phyloP scores from a whole-genome alignment of 768 basidiomycete species.

The Suillus cothurnatus region DNA sequence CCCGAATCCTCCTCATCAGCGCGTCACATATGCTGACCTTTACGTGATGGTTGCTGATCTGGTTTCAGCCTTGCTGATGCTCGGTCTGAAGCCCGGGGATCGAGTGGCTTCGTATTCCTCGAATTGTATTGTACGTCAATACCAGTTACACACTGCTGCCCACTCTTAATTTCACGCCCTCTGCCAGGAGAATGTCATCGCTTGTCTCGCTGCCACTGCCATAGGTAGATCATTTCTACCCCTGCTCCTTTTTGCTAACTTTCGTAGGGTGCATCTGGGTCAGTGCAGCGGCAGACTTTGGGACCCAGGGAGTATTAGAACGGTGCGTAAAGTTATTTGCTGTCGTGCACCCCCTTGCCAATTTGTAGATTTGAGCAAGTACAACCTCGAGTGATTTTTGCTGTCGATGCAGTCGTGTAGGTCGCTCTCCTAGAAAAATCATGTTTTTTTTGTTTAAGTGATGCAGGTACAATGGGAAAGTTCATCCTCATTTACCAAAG shows the following conservation, averaged over 20 bases:
- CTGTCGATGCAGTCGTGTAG: constrained; percentile 72
- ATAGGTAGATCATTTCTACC: constrained; percentile 40
- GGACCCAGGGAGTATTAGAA: constrained; percentile 75
- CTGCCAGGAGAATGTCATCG: constrained; percentile 64
- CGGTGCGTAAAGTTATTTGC: constrained; percentile 42
- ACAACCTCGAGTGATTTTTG: constrained; percentile 69
- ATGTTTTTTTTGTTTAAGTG: neutral
- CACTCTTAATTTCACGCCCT: constrained; percentile 10
- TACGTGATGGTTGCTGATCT: constrained; percentile 57
- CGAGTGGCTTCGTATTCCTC: constrained; percentile 78
- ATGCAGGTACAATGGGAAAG: constrained; percentile 68
- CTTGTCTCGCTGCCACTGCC: constrained; percentile 68
- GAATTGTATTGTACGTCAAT: constrained; percentile 67
- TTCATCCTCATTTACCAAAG: constrained; percentile 69
- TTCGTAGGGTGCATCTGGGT: constrained; percentile 72
- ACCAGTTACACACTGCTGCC: constrained; percentile 12
- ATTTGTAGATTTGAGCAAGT: constrained; percentile 72
- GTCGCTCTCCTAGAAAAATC: constrained; percentile 22
- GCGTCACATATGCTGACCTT: constrained; percentile 57
- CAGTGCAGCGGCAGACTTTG: constrained; percentile 81
- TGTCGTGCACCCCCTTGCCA: constrained; percentile 11
- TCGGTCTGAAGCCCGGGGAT: constrained; percentile 63
- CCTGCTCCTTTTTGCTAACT: neutral
- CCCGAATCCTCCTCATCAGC: constrained; percentile 45
- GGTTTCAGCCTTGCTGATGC: constrained; percentile 55